Evolutionary conservation across 805 yeast species (phyloP), one percentile per base, ranked within the genome.

Genomic region (Torulaspora microellipsoides): DNA sequence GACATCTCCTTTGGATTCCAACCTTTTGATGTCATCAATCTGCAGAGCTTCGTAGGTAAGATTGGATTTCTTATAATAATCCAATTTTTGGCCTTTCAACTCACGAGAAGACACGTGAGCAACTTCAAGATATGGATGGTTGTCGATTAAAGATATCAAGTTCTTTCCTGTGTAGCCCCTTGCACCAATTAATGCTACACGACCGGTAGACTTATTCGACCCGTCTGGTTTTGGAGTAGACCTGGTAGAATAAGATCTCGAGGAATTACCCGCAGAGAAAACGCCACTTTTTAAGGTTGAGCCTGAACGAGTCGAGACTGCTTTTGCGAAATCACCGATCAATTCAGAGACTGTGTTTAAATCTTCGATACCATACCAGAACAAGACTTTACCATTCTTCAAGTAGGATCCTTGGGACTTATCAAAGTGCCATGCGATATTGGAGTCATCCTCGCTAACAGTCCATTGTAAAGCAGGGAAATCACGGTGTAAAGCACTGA

Each of bases 131-230:
- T 78, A 78, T 35, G 95, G 95, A 68, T 93, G 99, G 38, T 75
- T 70, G 67, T 93, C 86, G 51, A 93, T 85, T 71, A 93, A 73
- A 30, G 83, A 77, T 51, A 93, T 88, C 64, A 93, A 76, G 58
- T 91, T 91, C 69, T 86, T 95, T 29, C 99, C 99, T 14, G 97
- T 91, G 69, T 77, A 88, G 27, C 99, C 99, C 70, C 99, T 83
- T 33, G 99, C 99, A 55, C 99, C 99, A 62, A 93, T 91, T 56
- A 93, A 76, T 1, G 96, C 99, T 37, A 93, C 89, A 53, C 79
- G 80, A 15, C 95, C 75, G 48, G 74, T 74, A 33, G 73, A 64
- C 31, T 74, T 73, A 70, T 81, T 85, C 30, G 76, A 62, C 31
- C 88, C 91, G 41, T 74, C 72, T 40, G 75, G 72, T 35, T 78